Evolutionary conservation across 768 basidiomycete species (phyloP).

Genomic region (Tylopilus rubrobrunneus): DNA sequence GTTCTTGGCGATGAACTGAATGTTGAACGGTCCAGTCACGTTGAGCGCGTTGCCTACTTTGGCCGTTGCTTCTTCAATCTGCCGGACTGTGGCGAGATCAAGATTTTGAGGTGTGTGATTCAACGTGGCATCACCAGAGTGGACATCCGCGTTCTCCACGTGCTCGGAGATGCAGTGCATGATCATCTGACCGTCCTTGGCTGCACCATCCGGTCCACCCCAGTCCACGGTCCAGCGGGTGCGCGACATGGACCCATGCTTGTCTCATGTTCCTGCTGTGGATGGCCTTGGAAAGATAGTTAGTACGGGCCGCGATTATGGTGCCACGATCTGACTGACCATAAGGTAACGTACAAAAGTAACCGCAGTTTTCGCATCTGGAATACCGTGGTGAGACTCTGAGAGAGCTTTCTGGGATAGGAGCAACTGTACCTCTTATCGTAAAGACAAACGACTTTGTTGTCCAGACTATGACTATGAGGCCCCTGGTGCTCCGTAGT

Average conservation of each 20-base stretch:
- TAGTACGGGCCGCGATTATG: neutral
- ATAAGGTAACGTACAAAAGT: constrained; percentile 54
- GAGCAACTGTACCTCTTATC: constrained; percentile 36
- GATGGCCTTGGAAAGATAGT: constrained; percentile 39
- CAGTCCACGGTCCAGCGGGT: constrained; percentile 47
- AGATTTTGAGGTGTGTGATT: constrained; percentile 98
- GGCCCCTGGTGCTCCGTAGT: constrained; percentile 39
- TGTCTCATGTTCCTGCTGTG: constrained; percentile 60
- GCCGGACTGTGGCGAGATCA: constrained; percentile 92
- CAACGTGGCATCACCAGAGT: constrained; percentile 94
- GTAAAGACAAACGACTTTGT: constrained; percentile 51
- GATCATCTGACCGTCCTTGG: constrained; percentile 94
- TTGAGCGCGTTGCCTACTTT: constrained; percentile 98
- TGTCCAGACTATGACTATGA: constrained; percentile 47
- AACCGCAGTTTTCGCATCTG: constrained; percentile 54
- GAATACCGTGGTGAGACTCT: neutral
- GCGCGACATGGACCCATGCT: constrained; percentile 61
- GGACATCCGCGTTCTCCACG: constrained; percentile 98
- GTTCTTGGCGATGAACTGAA: constrained; percentile 99
- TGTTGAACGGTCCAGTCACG: constrained; percentile 98
- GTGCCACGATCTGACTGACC: constrained; percentile 32
- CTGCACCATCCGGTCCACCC: constrained; percentile 71
- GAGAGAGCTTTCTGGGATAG: neutral
- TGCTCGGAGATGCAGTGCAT: constrained; percentile 99
- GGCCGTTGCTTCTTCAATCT: constrained; percentile 93